These are phyloP conservation scores for Fusarium humuli DNA, from an alignment of 2,329 filamentous ascomycete genomes.

Conservation along the genomic window DNA sequence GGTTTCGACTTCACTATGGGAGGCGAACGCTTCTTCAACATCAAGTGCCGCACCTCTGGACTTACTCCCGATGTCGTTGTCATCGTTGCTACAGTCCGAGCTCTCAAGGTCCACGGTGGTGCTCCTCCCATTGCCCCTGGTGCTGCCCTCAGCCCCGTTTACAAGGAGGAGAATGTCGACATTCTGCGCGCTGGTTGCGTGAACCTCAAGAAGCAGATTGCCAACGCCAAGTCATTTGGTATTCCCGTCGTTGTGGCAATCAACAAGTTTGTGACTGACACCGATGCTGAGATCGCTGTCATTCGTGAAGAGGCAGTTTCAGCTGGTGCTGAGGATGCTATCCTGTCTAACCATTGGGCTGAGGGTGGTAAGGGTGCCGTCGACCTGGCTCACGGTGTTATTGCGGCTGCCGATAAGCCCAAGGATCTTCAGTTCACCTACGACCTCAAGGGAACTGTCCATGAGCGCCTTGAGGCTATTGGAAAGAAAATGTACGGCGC, in stretches of 20 bases:
- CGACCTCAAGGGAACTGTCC: conserved; percentile 79
- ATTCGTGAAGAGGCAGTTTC: conserved; percentile 91
- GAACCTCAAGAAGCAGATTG: conserved; percentile 95
- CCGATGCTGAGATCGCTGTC: conserved; percentile 88
- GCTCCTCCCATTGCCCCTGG: conserved; percentile 94
- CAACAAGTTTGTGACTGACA: conserved; percentile 96
- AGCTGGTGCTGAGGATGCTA: conserved; percentile 92
- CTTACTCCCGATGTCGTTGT: conserved; percentile 94
- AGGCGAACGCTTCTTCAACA: conserved; percentile 99
- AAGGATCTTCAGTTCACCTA: conserved; percentile 93
- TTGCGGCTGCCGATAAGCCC: conserved; percentile 83
- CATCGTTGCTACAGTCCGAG: conserved; percentile 93
- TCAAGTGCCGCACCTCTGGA: conserved; percentile 96
- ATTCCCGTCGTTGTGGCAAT: conserved; percentile 96
- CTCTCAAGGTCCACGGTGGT: conserved; percentile 96
- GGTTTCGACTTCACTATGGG: conserved; percentile 99
- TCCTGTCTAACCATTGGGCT: conserved; percentile 96
- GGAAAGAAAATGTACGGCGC: conserved; percentile 96
- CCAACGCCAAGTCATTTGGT: conserved; percentile 88
- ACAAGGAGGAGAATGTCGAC: conserved; percentile 93
- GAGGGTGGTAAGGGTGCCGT: conserved; percentile 92
- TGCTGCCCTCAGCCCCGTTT: conserved; percentile 85
- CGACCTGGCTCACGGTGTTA: conserved; percentile 87
- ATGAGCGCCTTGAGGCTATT: conserved; percentile 91
- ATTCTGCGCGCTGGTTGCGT: conserved; percentile 89